These are phyloP conservation scores for Excoecaria agallocha DNA, from an alignment of 345 rosid genomes.

Conservation along the genomic window DNA sequence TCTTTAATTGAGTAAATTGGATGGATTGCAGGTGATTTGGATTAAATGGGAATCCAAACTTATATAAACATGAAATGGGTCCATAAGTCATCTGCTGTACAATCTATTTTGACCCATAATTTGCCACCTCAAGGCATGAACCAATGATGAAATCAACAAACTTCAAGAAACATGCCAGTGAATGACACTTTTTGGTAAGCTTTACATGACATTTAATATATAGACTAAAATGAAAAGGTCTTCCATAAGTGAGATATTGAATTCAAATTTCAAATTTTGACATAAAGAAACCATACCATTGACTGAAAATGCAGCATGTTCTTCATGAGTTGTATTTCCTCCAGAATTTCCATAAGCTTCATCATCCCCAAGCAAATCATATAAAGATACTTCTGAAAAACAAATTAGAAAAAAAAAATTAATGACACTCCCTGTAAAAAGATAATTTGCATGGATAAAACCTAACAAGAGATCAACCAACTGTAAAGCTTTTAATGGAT, in stretches of 20 bases:
- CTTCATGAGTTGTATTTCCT: constrained; percentile 45
- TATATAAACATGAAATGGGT: neutral
- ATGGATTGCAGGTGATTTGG: neutral
- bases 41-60: neutral
- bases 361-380: constrained; percentile 75
- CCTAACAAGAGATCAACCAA: constrained; percentile 13
- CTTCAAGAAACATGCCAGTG: constrained; percentile 3
- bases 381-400: constrained; percentile 57
- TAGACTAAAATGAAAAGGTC: neutral
- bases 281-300: constrained; percentile 48
- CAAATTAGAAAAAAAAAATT: constrained; percentile 3
- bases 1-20: neutral
- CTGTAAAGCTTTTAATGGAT: constrained; percentile 16
- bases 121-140: neutral
- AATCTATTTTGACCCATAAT: neutral
- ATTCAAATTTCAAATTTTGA: neutral
- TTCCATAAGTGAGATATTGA: neutral
- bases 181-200: neutral
- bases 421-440: neutral
- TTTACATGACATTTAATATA: neutral
- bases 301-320: constrained; percentile 82
- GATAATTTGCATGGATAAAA: constrained; percentile 12
- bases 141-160: neutral
- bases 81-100: neutral
- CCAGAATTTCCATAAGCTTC: constrained; percentile 35